phyloP scores from a whole-genome alignment of 257 asterid genomes.

The Perilla frutescens region DNA sequence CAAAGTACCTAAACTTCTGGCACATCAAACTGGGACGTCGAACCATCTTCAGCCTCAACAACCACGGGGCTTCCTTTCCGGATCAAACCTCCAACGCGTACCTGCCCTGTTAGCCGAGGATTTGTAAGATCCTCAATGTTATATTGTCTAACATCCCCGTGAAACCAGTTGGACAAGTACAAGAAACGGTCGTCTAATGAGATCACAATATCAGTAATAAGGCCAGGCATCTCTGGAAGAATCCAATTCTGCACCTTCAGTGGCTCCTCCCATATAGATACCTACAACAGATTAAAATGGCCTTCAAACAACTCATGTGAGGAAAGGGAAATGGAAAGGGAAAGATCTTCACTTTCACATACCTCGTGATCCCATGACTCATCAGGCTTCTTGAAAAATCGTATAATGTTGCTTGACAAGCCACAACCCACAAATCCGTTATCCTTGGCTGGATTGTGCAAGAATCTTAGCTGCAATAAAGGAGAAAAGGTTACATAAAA shows the following conservation, averaged over 20 bases:
- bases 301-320: too few species aligned
- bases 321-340: too few species aligned
- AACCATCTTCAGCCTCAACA: constrained; percentile 75
- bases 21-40: constrained; percentile 74
- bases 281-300: constrained; percentile 40
- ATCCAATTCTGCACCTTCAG: constrained; percentile 83
- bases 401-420: constrained; percentile 73
- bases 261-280: constrained; percentile 57
- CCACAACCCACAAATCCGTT: constrained; percentile 91
- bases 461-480: constrained; percentile 63
- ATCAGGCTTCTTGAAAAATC: constrained; percentile 80
- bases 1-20: constrained; percentile 72
- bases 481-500: not conserved
- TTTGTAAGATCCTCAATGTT: constrained; percentile 72
- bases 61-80: constrained; percentile 61
- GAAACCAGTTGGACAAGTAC: constrained; percentile 88
- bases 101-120: constrained; percentile 75
- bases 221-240: constrained; percentile 88
- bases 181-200: constrained; percentile 78
- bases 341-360: not conserved
- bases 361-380: constrained; percentile 91
- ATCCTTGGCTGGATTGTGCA: constrained; percentile 86
- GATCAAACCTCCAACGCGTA: constrained; percentile 75
- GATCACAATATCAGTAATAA: constrained; percentile 66
- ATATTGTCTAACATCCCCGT: constrained; percentile 89